Evolutionary conservation across 345 rosid species (phyloP), one percentile per base, ranked within the genome.

Genomic region (Iberis pinnata): DNA sequence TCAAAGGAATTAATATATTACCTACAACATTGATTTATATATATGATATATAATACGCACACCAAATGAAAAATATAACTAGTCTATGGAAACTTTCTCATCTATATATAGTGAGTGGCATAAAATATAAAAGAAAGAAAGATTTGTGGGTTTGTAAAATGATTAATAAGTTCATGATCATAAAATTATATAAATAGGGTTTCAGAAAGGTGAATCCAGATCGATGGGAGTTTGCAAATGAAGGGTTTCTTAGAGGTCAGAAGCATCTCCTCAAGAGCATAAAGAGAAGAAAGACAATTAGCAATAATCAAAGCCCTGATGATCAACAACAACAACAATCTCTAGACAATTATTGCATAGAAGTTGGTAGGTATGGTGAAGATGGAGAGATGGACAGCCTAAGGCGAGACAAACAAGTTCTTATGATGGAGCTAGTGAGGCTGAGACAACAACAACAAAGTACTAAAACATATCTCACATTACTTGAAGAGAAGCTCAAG

Each of bases 131-230:
- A 60, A 43, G 2, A 32, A 40, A 12, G 17, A 29, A 1, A 47
- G 17, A 63, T 38, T 27, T 12, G 58, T 65, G 58, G 8, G 2
- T 44, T 27, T 51, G 2, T 44, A 18, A 29, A 36, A 9, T 39
- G 3, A 20, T 26, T 18, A 29, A n/a, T n/a, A 37, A 38, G 0
- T 18, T 55, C 39, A 45, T 67, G 41, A 60, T 25, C 67, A 53
- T 54, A 60, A 53, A 60, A 60, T 57, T 7, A 33, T 53, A 14
- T 47, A 38, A 16, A 31, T 60, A 86, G 96, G 96, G 98, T 58
- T 90, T 90, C 75, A 84, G 84, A 63, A 90, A 90, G 70, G 89
- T 90, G 63, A 95, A 90, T 79, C 86, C 89, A 49, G 96, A 90
- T 62, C 75, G 77, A 57, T 90, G 96, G 98, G 98, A 90, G 67